Base-by-base conservation (phyloP, 106 monocot species). In the Chionographis japonica region DNA sequence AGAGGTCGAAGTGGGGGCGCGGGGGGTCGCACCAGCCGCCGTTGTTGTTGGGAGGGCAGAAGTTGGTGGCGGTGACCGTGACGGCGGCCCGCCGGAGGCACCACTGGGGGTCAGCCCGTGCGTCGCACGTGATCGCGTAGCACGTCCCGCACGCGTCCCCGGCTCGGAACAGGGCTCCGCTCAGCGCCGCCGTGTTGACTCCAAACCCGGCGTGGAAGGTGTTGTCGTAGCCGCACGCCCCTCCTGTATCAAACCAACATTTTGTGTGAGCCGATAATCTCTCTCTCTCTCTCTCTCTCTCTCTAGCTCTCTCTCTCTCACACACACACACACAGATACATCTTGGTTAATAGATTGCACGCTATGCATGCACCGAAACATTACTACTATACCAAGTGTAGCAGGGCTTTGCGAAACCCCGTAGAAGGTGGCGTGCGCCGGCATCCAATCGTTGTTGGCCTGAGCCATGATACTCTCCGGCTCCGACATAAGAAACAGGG, bases 1-100 rank as follows among this genome's bases (percentile, higher is more conserved):
- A 78, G 57, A 78, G 56, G 59, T 78, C 77, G 58, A 65, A 58
- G 63, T 71, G 74, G 4, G 3, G 14, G 18, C 14, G 62, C 6
- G 73, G 73, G 9, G 19, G 55, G 55, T 73, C 11, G 42, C 73
- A 73, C 73, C 73, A 73, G 8, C 73, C 73, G 36, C 74, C 74
- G 41, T 66, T 60, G 49, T 75, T 54, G 55, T 56, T 73, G 11
- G 73, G n/a, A 41, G 73, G 73, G 55, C 73, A 73, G 73, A 73
- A 64, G 64, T 73, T 73, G 43, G 63, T 73, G 41, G 63, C 63
- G 10, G 73, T 73, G 55, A 73, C 63, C 13, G 55, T 64, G 56
- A 73, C 59, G 27, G 38, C 15, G 15, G 37, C 43, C 3, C 52
- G 36, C 11, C 40, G 40, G 55, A 55, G 4, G 27, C 73, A 73